Base-by-base conservation (phyloP, 2,329 filamentous ascomycete genomes). In the Diplodia scrobiculata region DNA sequence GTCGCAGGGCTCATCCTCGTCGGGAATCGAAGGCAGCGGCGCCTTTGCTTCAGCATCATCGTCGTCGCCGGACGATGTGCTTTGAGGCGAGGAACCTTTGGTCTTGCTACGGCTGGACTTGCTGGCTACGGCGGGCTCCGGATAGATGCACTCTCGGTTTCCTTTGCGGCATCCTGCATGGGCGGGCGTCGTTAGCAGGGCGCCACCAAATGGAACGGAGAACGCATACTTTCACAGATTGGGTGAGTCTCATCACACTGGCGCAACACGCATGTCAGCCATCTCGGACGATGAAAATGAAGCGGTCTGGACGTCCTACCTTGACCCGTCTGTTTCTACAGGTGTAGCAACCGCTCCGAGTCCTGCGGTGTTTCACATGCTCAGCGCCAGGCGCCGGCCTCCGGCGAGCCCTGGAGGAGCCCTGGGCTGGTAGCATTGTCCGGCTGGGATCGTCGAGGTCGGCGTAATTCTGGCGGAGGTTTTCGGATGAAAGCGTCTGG, bases 181-280 rank as follows among this genome's bases (percentile, higher is more conserved):
- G 63, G 34, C 51, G 66, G 63, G 53, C 66, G 74, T 63, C 74
- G 71, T 50, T 65, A 55, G 11, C 27, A 27, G 53, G 27, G 50
- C 41, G 38, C 45, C 45, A 67, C 52, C 58, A 52, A 54, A 63
- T 41, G 53, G 41, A 68, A 36, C 60, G 53, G 63, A 29, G 45
- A 9, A 59, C 27, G 81, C 84, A 74, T 77, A 86, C 85, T 79
- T 75, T 97, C 93, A 79, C 95, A 98, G 63, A 91, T 84, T 13
- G 95, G 95, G 72, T 89, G 91, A 25, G 83, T 86, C 79, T 99
- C 95, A 76, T 98, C 95, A 77, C 95, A 99, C 91, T 97, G 69
- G 60, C 66, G 38, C 17, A 38, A 36, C 29, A 19, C 36, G 19
- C 62, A 19, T 65, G 41, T 70, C 48, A 69, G 68, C 60, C 52